Evolutionary conservation across 176 grass and related monocot species (phyloP), one percentile per base, ranked within the genome.

Genomic region (Secale cereale): DNA sequence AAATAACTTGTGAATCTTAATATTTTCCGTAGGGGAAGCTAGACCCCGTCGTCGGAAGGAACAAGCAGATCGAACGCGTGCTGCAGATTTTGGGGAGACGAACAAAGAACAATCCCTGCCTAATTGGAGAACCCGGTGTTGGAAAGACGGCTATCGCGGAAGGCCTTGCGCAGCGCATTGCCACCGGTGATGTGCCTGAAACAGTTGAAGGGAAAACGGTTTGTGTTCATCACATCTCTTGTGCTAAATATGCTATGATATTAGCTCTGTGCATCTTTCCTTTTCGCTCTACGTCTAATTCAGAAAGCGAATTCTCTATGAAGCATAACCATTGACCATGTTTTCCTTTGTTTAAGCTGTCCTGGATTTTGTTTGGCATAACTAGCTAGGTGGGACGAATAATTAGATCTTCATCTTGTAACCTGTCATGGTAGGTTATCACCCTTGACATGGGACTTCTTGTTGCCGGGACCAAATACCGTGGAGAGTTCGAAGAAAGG

Each of bases 101-200:
- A 29, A 95, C 96, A 33, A 98, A 98, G 86, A 98, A 98, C 76
- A 98, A 95, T 85, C 96, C 96, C 60, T 98, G 96, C 82, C 78
- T 98, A 33, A 98, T 98, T 93, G 95, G 95, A 78, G 95, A 95
- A 23, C 95, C 95, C 74, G 95, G 95, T 89, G 96, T 98, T 65
- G 96, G 96, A 19, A 98, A 98, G 73, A 98, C 96, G 25, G 96
- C 96, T 79, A 94, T 98, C 63, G 91, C 96, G 15, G 96, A 98
- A 87, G 96, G 96, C 31, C 96, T 98, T 71, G 96, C 96, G 39
- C 96, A 98, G 82, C 89, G 89, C 43, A 98, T 98, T 70, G 46
- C 61, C 43, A 95, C 82, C 50, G 89, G 91, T 8, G 96, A 98
- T 90, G 96, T 98, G 30, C 96, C 93, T 76, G 96, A 98, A 92